Percentiles rank a stretch among this genome's conserved stretches.
Conservation (phyloP, 805 yeast species). For the Yarrowia sp. region DNA sequence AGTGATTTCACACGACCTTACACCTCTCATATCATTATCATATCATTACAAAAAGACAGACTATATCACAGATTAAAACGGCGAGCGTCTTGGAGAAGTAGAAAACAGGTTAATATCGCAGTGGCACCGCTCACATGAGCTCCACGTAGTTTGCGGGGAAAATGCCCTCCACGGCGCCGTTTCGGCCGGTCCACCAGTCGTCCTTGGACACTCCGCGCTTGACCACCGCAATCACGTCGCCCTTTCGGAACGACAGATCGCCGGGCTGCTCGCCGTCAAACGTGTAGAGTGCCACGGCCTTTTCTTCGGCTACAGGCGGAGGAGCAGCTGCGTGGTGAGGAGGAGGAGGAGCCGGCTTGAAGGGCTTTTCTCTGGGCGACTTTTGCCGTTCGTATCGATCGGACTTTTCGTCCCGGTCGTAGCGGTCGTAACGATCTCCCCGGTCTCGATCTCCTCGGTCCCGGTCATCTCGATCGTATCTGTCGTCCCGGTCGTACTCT, state of each 20-base stretch:
- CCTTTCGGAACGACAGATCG: slow-evolving; percentile 90
- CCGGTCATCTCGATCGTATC: slow-evolving; percentile 37
- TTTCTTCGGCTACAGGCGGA: slow-evolving; percentile 56
- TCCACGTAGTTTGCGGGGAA: slow-evolving; percentile 98
- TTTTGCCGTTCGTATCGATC: slow-evolving; percentile 25
- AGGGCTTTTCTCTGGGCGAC: slow-evolving; percentile 20
- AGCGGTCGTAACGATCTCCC: slow-evolving; percentile 29
- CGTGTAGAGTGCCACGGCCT: slow-evolving; percentile 87
- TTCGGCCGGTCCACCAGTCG: slow-evolving; percentile 99
- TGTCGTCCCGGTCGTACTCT: slow-evolving; percentile 30
- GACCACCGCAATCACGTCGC: slow-evolving; percentile 86
- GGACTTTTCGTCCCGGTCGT: slow-evolving; percentile 10
- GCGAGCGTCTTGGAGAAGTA: too few relatives aligned
- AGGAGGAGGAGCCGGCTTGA: slow-evolving; percentile 39
- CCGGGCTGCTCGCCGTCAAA: slow-evolving; percentile 95
- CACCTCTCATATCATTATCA: slow-evolving; percentile 10
- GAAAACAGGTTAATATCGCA: too few relatives aligned
- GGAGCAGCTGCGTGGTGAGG: slow-evolving; percentile 36
- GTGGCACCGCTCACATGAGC: slow-evolving; percentile 54
- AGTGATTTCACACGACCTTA: not conserved
- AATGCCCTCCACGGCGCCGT: slow-evolving; percentile 84
- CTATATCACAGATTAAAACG: slow-evolving; percentile 3
- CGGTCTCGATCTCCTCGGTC: slow-evolving; percentile 34
- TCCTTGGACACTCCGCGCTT: slow-evolving; percentile 87
- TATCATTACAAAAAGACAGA: slow-evolving; percentile 34